Evolutionary conservation across 2,329 filamentous ascomycete genomes (phyloP), one percentile per base, ranked within the genome.

Genomic region (Xylaria sp.): DNA sequence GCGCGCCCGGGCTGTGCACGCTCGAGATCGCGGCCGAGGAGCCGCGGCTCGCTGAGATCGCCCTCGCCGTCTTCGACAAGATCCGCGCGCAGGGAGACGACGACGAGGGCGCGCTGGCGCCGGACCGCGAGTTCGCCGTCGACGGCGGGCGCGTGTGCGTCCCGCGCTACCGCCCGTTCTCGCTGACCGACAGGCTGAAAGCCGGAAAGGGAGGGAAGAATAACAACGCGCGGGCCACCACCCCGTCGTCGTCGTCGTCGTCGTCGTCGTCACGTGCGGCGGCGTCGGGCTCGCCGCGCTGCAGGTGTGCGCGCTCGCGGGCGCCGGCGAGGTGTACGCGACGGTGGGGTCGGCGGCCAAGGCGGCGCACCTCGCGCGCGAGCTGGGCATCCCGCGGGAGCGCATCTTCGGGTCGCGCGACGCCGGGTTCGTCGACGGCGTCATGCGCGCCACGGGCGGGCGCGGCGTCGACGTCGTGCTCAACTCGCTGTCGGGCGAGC

Each of bases 401-500:
- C 51, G 43, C 13, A 66, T 66, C 8, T 64, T 63, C 8, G 47
- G 56, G 34, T 64, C 63, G 9, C 56, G 59, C 16, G 44, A 59
- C 13, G 44, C 46, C 0, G 56, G 55, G 2, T 64, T 66, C 17
- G 44, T 50, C 1, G 42, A 43, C 6, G 58, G 51, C 2, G 16
- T 63, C 19, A 59, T 63, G 55, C 57, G 54, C 2, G 54, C 59
- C 17, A 66, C 63, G 7, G 38, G 11, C 1, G 56, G 52, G 1
- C 50, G 53, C 2, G 63, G 63, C 4, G 61, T 62, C 8, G 63
- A 66, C 7, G 4, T 66, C 0, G 73, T 75, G 0, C 64, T 79
- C 4, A 77, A 76, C 59, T 72, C 72, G 1, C 62, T 77, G 0
- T 69, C 75, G 0, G 74, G 74, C 0, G 73, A 78, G 13, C 56